Conservation (phyloP, 2,329 filamentous ascomycete genomes). For the Alternaria ethzedia region DNA sequence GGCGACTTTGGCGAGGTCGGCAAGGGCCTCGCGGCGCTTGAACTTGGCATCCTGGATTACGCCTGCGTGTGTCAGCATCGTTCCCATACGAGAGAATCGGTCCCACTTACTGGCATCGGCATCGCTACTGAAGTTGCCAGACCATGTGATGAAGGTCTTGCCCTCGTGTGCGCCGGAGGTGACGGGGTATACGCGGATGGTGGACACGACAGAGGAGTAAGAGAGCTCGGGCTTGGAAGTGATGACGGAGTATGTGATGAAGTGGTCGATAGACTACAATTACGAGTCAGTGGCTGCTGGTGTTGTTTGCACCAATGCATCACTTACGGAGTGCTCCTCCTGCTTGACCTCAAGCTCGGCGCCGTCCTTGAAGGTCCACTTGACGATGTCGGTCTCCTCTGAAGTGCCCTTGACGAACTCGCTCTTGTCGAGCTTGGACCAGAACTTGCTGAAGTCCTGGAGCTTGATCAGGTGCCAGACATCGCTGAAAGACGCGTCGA, state of each 20-base stretch:
- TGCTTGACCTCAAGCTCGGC: slow-evolving; percentile 74
- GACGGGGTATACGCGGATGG: slow-evolving; percentile 68
- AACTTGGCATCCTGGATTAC: slow-evolving; percentile 78
- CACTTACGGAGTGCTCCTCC: slow-evolving; percentile 73
- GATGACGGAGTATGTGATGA: slow-evolving; percentile 77
- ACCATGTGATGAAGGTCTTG: slow-evolving; percentile 73
- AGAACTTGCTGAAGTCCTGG: slow-evolving; percentile 71
- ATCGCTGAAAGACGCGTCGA: slow-evolving; percentile 68
- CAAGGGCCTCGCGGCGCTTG: slow-evolving; percentile 75
- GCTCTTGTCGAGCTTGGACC: slow-evolving; percentile 66
- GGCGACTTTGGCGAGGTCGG: slow-evolving; percentile 66
- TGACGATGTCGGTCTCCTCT: slow-evolving; percentile 70
- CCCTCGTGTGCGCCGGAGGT: slow-evolving; percentile 70
- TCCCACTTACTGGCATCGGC: slow-evolving; percentile 67
- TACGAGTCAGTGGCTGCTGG: not conserved
- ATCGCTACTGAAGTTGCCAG: slow-evolving; percentile 72
- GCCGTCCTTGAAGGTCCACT: slow-evolving; percentile 75
- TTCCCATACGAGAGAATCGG: no score
- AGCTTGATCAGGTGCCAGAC: slow-evolving; percentile 81
- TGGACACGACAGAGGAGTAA: slow-evolving; percentile 72
- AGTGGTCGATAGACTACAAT: slow-evolving; percentile 65
- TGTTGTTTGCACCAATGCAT: not conserved
- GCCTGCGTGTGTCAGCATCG: slow-evolving; percentile 51
- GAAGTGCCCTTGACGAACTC: slow-evolving; percentile 69
- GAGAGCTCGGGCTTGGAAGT: slow-evolving; percentile 67